phyloP scores from a whole-genome alignment of 2,329 filamentous ascomycete species.

The Penicillium sp. region DNA sequence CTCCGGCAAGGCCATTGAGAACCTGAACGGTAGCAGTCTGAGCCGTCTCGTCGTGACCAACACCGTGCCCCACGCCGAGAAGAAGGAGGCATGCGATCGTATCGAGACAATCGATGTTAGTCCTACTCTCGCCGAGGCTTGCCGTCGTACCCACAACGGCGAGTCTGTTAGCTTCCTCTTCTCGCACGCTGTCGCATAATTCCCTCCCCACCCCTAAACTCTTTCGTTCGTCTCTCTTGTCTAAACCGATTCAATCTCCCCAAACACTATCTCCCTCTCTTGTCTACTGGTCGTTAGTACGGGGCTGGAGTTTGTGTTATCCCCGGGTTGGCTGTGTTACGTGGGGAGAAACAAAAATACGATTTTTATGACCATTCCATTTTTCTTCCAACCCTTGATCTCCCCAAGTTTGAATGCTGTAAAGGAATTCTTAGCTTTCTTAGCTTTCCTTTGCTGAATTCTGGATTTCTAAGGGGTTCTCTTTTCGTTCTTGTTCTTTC shows the following conservation, averaged over 20 bases:
- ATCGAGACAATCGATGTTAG: slow-evolving; percentile 92
- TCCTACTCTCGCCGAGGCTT: slow-evolving; percentile 65
- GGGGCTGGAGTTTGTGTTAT: slow-evolving; percentile 4
- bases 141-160: slow-evolving; percentile 55
- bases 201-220: neutral
- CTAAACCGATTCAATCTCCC: neutral
- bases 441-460: no score
- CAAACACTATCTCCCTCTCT: neutral
- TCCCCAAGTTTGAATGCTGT: no score
- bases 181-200: slow-evolving; percentile 50
- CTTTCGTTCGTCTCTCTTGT: neutral
- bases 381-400: neutral
- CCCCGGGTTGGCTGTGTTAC: slow-evolving; percentile 20
- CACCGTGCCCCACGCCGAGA: slow-evolving; percentile 79
- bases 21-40: slow-evolving; percentile 76
- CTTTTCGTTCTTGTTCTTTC: slow-evolving; percentile 5
- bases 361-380: slow-evolving; percentile 27
- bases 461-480: no score
- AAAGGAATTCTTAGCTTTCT: no score
- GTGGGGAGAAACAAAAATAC: slow-evolving; percentile 27
- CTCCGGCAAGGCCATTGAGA: slow-evolving; percentile 84
- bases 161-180: slow-evolving; percentile 58
- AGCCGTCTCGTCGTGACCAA: slow-evolving; percentile 87
- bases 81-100: slow-evolving; percentile 76
- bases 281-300: neutral